A percentile compares a stretch with the other conserved stretches of the same genome.
phyloP scores from a whole-genome alignment of 2,329 filamentous ascomycete species.

The Xylariomycetidae sp. region DNA sequence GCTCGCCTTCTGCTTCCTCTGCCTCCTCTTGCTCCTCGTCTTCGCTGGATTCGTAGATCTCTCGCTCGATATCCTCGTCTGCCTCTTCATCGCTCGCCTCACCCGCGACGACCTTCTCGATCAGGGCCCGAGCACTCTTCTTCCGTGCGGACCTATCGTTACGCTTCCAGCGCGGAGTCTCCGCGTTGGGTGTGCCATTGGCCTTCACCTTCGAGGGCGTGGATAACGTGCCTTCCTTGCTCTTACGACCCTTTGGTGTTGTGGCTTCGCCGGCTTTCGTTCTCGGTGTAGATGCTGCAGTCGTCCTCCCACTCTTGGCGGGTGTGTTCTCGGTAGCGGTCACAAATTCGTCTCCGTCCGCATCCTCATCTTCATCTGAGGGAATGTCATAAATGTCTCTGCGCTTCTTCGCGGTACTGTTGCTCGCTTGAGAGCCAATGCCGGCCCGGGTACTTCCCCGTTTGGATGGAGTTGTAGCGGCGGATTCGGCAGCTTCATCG shows the following conservation, averaged over 20 bases:
- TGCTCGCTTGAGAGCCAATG: slow-evolving; percentile 1
- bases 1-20: slow-evolving; percentile 15
- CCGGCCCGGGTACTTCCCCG: slow-evolving; percentile 8
- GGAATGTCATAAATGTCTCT: slow-evolving; percentile 23
- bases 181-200: slow-evolving; percentile 23
- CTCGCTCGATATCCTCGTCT: slow-evolving; percentile 60
- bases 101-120: slow-evolving; percentile 62
- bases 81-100: slow-evolving; percentile 66
- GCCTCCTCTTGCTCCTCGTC: slow-evolving; percentile 39
- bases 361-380: slow-evolving; percentile 18
- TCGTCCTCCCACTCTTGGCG: slow-evolving; percentile 12
- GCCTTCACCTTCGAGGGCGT: slow-evolving; percentile 21
- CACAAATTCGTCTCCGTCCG: slow-evolving; percentile 1
- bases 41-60: slow-evolving; percentile 58
- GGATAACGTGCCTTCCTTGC: slow-evolving; percentile 8
- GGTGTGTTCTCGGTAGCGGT: slow-evolving; percentile 14
- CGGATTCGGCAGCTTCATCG: slow-evolving; percentile 10
- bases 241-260: slow-evolving; percentile 17
- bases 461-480: slow-evolving; percentile 13
- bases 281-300: slow-evolving; percentile 5
- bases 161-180: slow-evolving; percentile 58
- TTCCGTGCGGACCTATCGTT: slow-evolving; percentile 80
- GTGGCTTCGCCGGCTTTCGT: slow-evolving; percentile 8
- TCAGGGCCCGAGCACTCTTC: slow-evolving; percentile 73
- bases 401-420: slow-evolving; percentile 4